Percentiles rank a stretch among this genome's conserved stretches.
phyloP scores from a whole-genome alignment of 257 asterid species.

The Salvia splendens region DNA sequence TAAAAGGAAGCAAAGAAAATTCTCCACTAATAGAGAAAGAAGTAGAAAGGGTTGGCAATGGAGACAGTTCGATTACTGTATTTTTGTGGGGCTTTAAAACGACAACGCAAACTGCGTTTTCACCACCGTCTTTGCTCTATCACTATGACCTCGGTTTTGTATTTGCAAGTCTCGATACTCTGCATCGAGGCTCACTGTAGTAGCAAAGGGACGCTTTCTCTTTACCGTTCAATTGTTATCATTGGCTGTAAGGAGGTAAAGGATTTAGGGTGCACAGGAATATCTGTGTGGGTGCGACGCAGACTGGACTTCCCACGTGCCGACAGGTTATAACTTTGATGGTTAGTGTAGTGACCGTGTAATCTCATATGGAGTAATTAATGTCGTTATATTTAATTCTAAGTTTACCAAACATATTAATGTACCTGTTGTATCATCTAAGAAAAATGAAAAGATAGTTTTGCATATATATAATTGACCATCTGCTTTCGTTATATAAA shows the following conservation, averaged over 20 bases:
- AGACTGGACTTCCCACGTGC: constrained; percentile 22
- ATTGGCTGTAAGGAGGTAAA: not conserved
- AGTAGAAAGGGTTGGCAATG: not conserved
- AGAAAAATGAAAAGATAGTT: not conserved
- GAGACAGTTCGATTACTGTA: constrained; percentile 20
- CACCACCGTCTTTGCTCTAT: constrained; percentile 10
- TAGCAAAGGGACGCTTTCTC: not conserved
- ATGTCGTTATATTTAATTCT: not conserved
- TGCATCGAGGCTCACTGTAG: constrained; percentile 26
- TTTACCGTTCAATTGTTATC: not conserved
- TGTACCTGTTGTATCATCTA: not conserved
- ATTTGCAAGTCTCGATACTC: not conserved
- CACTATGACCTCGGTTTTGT: not conserved
- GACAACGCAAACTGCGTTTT: constrained; percentile 21
- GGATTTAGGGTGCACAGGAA: constrained; percentile 9
- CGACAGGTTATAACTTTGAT: constrained; percentile 27
- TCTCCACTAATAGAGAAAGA: constrained; percentile 26
- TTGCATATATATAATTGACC: not conserved
- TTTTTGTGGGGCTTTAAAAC: constrained; percentile 24
- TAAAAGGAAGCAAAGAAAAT: not conserved
- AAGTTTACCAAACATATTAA: not conserved
- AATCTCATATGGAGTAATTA: too few relatives aligned
- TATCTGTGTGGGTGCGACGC: constrained; percentile 27
- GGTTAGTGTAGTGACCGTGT: too few relatives aligned
- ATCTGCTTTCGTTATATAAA: too few relatives aligned